These are phyloP conservation scores for Tetrahymena thermophila DNA, from an alignment of 73 alveolate species.

Conservation along the genomic window DNA sequence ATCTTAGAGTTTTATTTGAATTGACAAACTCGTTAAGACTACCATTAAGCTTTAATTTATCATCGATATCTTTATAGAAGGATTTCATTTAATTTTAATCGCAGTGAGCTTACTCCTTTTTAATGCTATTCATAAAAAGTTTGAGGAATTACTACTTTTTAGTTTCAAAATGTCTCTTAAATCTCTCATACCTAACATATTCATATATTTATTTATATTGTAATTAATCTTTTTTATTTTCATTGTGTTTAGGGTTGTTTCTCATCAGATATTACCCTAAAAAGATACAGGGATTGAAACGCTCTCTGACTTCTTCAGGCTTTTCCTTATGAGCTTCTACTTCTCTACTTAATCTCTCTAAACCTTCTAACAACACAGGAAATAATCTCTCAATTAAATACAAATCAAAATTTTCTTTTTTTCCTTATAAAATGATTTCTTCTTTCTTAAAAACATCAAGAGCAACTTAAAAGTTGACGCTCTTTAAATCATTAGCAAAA, in stretches of 20 bases:
- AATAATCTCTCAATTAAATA: slow-evolving; percentile 2
- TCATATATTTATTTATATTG: neutral
- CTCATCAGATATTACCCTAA: slow-evolving; percentile 43
- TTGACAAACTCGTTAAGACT: neutral
- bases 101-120: neutral
- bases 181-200: neutral
- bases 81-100: neutral
- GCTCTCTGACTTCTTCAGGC: slow-evolving; percentile 43
- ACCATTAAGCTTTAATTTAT: neutral
- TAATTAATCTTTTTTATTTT: neutral
- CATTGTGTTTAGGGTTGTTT: slow-evolving; percentile 15
- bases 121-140: neutral
- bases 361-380: slow-evolving; percentile 31
- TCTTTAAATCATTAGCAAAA: neutral
- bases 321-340: slow-evolving; percentile 13
- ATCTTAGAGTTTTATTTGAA: neutral
- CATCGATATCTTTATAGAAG: neutral
- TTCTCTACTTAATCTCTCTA: slow-evolving; percentile 34
- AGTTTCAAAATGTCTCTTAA: neutral
- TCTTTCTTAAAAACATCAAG: neutral
- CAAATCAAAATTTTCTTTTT: neutral
- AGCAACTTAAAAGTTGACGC: neutral
- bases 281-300: slow-evolving; percentile 43
- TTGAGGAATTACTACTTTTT: neutral
- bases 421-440: neutral